Conservation (phyloP, 2,329 filamentous ascomycete genomes). For the Calonectria pteridis region DNA sequence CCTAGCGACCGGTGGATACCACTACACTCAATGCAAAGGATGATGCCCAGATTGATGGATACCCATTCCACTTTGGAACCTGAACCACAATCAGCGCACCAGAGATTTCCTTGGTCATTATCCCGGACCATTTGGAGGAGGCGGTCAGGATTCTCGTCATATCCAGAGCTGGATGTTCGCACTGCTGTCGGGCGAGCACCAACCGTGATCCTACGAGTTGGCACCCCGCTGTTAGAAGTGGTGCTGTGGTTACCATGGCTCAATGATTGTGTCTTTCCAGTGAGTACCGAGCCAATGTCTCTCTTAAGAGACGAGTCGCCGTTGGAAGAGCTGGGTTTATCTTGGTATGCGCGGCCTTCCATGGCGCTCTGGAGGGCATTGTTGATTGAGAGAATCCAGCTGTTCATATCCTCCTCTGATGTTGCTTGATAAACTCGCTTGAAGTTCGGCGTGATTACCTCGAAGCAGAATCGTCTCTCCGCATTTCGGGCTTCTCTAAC, state of each 20-base stretch:
- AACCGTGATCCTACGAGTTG: constrained; percentile 89
- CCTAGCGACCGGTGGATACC: constrained; percentile 96
- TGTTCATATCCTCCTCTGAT: constrained; percentile 97
- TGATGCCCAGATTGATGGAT: constrained; percentile 95
- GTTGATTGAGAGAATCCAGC: constrained; percentile 96
- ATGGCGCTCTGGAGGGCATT: constrained; percentile 97
- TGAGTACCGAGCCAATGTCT: constrained; percentile 93
- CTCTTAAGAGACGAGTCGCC: constrained; percentile 74
- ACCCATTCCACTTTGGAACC: constrained; percentile 98
- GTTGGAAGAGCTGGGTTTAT: constrained; percentile 58
- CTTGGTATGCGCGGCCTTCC: constrained; percentile 78
- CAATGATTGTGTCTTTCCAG: constrained; percentile 87
- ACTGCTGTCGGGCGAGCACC: constrained; percentile 84
- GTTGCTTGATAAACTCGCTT: constrained; percentile 98
- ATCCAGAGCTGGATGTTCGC: constrained; percentile 76
- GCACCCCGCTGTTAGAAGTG: constrained; percentile 64
- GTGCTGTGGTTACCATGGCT: constrained; percentile 65
- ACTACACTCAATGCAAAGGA: constrained; percentile 97
- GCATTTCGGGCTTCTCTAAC: constrained; percentile 95
- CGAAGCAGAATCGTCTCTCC: constrained; percentile 96
- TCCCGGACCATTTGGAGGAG: constrained; percentile 89
- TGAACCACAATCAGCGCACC: constrained; percentile 95
- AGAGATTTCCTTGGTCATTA: constrained; percentile 90
- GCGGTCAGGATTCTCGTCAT: constrained; percentile 86
- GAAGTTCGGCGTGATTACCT: constrained; percentile 96